phyloP scores from a whole-genome alignment of 768 basidiomycete genomes.

The Leccinum aurantiacum region DNA sequence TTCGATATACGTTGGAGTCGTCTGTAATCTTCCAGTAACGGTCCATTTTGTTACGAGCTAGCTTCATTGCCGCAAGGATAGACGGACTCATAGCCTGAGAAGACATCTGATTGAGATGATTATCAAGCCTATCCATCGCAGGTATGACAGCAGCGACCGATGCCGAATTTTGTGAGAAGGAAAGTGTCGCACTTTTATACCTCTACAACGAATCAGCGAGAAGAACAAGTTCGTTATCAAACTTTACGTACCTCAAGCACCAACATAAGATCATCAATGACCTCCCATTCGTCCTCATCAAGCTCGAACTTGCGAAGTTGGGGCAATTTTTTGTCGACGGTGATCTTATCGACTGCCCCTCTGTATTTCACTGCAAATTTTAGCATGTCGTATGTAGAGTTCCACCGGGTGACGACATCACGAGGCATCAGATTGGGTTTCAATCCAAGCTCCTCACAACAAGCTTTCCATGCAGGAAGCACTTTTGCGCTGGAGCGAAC shows the following conservation, averaged over 20 bases:
- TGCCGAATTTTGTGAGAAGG: neutral
- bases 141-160: neutral
- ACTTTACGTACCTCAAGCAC: neutral
- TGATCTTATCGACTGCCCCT: neutral
- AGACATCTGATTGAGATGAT: neutral
- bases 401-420: neutral
- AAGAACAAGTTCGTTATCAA: neutral
- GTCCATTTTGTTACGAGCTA: slow-evolving; percentile 5
- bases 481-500: neutral
- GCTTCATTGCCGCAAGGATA: neutral
- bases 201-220: neutral
- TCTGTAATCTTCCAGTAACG: slow-evolving; percentile 2
- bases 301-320: neutral
- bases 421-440: neutral
- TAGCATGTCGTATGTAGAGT: slow-evolving; percentile 1
- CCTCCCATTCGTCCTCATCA: neutral
- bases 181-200: neutral
- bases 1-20: neutral
- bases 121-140: slow-evolving; percentile 2
- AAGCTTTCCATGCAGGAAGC: neutral
- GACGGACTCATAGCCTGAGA: neutral
- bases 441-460: neutral
- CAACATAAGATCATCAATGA: neutral
- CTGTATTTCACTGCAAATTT: neutral
- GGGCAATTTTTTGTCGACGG: neutral